Base-by-base conservation (phyloP, 2,329 filamentous ascomycete genomes). In the Pseudophaeomoniella oleicola region DNA sequence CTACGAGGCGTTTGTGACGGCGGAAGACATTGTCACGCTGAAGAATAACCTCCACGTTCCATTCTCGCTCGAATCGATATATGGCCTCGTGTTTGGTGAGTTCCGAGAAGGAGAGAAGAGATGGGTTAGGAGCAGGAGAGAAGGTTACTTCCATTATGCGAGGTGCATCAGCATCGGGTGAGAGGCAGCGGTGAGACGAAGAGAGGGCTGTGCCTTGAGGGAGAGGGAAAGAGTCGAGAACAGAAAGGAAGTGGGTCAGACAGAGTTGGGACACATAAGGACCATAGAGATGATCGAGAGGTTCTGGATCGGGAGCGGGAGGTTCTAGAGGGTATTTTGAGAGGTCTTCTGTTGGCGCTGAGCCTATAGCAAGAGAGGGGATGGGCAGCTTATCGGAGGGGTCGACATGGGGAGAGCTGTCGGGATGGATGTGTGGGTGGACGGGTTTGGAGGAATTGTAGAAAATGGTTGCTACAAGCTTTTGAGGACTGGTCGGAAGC, bases 41-140 rank as follows among this genome's bases (percentile, higher is more conserved):
- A 43, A 93, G 66, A 14, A 82, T 73, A 11, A 88, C 79, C 57
- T 92, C 83, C 30, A 90, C 78, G 50, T 86, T 87, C 83, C 84
- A 92, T 55, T 88, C 81, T 43, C 76, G 72, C 68, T 93, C 84
- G 50, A 92, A 92, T 13, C 77, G 71, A 63, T 82, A 85, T 40
- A 93, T 76, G 41, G 76, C 73, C 60, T 88, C 82, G 55, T 92
- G 79, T 51, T 81, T 81, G 44, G 82, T 72, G 47, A 92, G 62
- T 46, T 86, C 81, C 2, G 68, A 62, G 13, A 88, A 63, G 3
- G 63, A 59, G 5, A 69, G 51, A 35, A 66, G 66, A 10, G 62
- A 51, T 1, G 64, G 59, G 34, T 66, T 60, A 12, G 60, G 62
- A 3, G 67, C 61, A 1, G 69, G 60, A 3, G 64, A 62, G 45